Percentiles rank a stretch among this genome's conserved stretches.
These are phyloP conservation scores for Sphagnum magellanicum DNA, from an alignment of 228 moss, liverwort and hornwort genomes.

Conservation along the genomic window DNA sequence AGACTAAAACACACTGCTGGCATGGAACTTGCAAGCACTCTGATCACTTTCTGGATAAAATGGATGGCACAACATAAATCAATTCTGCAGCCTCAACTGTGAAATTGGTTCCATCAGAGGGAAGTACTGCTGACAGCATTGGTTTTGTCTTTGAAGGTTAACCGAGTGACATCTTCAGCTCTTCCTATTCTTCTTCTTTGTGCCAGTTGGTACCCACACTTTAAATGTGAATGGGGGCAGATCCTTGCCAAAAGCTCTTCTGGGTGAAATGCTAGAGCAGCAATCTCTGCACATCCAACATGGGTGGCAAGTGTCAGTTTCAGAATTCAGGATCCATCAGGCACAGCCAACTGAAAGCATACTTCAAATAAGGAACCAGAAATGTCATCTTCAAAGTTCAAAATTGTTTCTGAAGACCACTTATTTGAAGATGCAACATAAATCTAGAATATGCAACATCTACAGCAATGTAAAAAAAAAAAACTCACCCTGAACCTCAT, in stretches of 20 bases:
- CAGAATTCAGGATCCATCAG: neutral
- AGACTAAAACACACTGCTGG: constrained; percentile 24
- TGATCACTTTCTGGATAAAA: constrained; percentile 57
- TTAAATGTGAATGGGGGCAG: constrained; percentile 52
- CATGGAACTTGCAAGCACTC: constrained; percentile 43
- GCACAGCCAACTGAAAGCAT: neutral
- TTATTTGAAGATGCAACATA: too few relatives aligned
- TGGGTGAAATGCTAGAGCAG: constrained; percentile 53
- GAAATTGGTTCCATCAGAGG: constrained; percentile 73
- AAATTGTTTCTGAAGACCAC: too few relatives aligned
- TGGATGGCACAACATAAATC: constrained; percentile 83
- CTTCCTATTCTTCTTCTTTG: constrained; percentile 12
- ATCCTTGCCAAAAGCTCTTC: constrained; percentile 67
- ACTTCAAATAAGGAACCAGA: neutral
- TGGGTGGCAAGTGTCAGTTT: neutral
- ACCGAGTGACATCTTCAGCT: constrained; percentile 94
- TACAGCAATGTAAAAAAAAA: neutral
- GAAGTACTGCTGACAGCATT: constrained; percentile 64
- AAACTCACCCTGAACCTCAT: constrained; percentile 61
- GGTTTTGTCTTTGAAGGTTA: constrained; percentile 66
- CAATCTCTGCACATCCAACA: constrained; percentile 47
- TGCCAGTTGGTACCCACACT: constrained; percentile 63
- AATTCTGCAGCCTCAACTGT: constrained; percentile 70
- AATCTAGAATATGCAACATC: neutral
- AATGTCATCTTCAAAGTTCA: neutral